Conservation (phyloP, 768 basidiomycete genomes). For the Phlegmacium glaucopus region DNA sequence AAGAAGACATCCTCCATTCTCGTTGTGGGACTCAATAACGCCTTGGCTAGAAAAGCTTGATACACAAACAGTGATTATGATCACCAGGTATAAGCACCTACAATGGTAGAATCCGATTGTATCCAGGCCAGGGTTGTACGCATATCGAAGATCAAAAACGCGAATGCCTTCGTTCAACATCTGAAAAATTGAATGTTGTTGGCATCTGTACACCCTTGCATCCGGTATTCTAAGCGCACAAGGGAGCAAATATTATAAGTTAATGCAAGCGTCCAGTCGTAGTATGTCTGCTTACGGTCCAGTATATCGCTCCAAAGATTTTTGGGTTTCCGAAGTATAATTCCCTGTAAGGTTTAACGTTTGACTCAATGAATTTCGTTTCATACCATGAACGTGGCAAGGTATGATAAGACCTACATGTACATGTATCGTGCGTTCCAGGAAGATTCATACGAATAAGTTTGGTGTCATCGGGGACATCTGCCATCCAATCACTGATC, state of each 20-base stretch:
- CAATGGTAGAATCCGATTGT: constrained; percentile 49
- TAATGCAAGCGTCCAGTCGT: too few relatives aligned
- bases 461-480: constrained; percentile 35
- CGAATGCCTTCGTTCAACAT: constrained; percentile 47
- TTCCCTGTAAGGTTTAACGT: constrained; percentile 31
- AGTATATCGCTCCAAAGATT: constrained; percentile 38
- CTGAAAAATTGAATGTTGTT: constrained; percentile 43
- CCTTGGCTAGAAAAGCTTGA: constrained; percentile 23
- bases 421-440: constrained; percentile 48
- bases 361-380: neutral
- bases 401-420: constrained; percentile 37
- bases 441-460: constrained; percentile 51
- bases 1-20: constrained; percentile 48
- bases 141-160: constrained; percentile 46
- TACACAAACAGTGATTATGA: neutral
- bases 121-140: constrained; percentile 49
- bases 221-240: constrained; percentile 26
- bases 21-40: constrained; percentile 42
- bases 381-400: neutral
- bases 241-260: too few relatives aligned
- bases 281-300: constrained; percentile 30
- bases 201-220: constrained; percentile 36
- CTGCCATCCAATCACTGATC: constrained; percentile 46
- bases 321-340: constrained; percentile 40
- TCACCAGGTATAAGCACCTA: constrained; percentile 14